A percentile compares a stretch with the other conserved stretches of the same genome.
These are phyloP conservation scores for Leishmania turanica DNA, from an alignment of 208 protist species.

Conservation along the genomic window DNA sequence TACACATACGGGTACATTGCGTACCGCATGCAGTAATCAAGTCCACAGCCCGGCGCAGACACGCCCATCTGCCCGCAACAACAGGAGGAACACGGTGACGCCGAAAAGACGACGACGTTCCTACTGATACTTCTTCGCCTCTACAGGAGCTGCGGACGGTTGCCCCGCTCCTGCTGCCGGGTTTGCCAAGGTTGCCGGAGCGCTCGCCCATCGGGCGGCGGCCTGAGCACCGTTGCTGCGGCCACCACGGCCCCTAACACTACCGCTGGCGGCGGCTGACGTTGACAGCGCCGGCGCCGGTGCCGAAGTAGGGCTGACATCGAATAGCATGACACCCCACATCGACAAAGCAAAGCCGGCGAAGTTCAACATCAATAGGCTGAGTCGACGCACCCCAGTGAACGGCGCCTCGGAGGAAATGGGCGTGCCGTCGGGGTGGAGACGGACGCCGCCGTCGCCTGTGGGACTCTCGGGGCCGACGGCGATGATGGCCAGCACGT, in stretches of 20 bases:
- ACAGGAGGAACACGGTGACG: background rate
- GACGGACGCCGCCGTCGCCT: background rate
- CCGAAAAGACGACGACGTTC: too few relatives aligned
- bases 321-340: conserved; percentile 28
- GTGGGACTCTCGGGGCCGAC: conserved; percentile 4
- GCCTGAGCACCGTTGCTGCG: conserved; percentile 8
- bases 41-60: background rate
- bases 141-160: background rate
- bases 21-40: background rate
- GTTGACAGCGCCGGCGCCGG: background rate
- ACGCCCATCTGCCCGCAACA: background rate
- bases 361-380: conserved; percentile 24
- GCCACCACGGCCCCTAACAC: background rate
- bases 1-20: background rate
- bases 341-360: conserved; percentile 24
- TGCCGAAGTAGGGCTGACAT: conserved; percentile 6
- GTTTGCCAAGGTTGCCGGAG: background rate
- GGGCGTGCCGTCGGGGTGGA: conserved; percentile 18
- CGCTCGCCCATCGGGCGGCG: background rate
- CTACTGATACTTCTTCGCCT: conserved; percentile 34
- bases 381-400: conserved; percentile 14
- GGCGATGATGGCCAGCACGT: conserved; percentile 23
- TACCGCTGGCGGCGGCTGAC: background rate
- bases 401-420: conserved; percentile 12
- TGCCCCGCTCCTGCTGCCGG: background rate